Evolutionary conservation across 1,284 basidiomycete genomes (phyloP), one percentile per base, ranked within the genome.

Genomic region (Malassezia nana): DNA sequence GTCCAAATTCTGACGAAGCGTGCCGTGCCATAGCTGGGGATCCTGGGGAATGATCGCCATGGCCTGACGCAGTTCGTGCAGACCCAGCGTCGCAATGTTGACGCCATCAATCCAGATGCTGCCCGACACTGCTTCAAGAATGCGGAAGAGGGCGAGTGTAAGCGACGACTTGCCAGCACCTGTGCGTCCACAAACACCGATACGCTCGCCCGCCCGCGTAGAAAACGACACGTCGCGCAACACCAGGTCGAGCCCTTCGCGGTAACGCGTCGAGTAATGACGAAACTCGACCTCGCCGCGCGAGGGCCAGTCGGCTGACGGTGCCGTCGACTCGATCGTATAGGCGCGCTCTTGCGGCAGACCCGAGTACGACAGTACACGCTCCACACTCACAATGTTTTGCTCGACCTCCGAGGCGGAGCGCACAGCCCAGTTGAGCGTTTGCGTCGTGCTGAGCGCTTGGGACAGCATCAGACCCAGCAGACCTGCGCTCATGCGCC

Each of bases 91-190:
- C 10, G 83, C 80, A 59, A 90, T 85, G 70, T 91, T 87, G 4
- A 89, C 79, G 5, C 82, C 84, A 71, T 95, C 89, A 46, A 94
- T 85, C 10, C 79, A 66, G 50, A 98, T 90, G 1, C 80, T 81
- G 8, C 91, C 92, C 41, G 79, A 78, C 0, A 80, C 77, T 0
- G 87, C 84, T 72, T 96, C 91, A 51, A 74, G 65, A 52, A 74
- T 71, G 51, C 71, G 66, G 69, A 74, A 72, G 7, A 74, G 67
- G 4, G 74, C 78, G 30, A 80, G 74, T 43, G 83, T 78, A 55
- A 90, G 80, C 3, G 85, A 86, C 25, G 83, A 86, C 76, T 94
- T 94, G 57, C 90, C 90, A n/a, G 88, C 86, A 1, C 91, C 89
- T 0, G 91, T 95, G 56, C 90, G 78, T 1, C 90, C 90, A 2